These are phyloP conservation scores for Moniliophthora roreri DNA, from an alignment of 1,284 basidiomycete species.

Conservation along the genomic window DNA sequence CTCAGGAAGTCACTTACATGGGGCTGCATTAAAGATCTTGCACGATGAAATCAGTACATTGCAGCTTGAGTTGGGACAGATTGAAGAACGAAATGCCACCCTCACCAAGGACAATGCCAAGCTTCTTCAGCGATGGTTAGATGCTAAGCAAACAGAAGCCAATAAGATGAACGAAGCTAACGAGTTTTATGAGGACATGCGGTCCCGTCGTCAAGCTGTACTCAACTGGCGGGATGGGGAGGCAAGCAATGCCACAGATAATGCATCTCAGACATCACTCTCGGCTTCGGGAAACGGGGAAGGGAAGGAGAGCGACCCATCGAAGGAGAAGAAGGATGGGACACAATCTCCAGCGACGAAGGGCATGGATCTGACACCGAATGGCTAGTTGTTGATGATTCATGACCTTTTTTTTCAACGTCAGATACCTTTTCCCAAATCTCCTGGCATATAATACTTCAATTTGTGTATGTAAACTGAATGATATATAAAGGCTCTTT, in stretches of 20 bases:
- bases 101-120: constrained; percentile 92
- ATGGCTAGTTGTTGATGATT: constrained; percentile 74
- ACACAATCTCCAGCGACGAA: constrained; percentile 65
- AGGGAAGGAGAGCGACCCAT: constrained; percentile 45
- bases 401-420: constrained; percentile 16
- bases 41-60: constrained; percentile 93
- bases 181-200: constrained; percentile 81
- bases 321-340: constrained; percentile 68
- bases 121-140: constrained; percentile 92
- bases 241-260: constrained; percentile 26
- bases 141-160: constrained; percentile 90
- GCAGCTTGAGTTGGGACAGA: constrained; percentile 86
- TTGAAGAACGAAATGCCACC: constrained; percentile 83
- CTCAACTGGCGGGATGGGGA: constrained; percentile 50
- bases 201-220: constrained; percentile 61
- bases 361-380: constrained; percentile 79
- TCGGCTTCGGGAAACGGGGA: constrained; percentile 72
- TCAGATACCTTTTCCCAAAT: no score
- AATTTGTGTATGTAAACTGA: no score
- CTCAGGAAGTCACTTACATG: constrained; percentile 6
- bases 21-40: constrained; percentile 61
- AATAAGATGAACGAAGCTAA: constrained; percentile 95
- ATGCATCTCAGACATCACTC: constrained; percentile 24
- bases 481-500: no score
- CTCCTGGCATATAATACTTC: no score